Evolutionary conservation across 2,329 filamentous ascomycete genomes (phyloP), one percentile per base, ranked within the genome.

Genomic region (Penicillium sp.): DNA sequence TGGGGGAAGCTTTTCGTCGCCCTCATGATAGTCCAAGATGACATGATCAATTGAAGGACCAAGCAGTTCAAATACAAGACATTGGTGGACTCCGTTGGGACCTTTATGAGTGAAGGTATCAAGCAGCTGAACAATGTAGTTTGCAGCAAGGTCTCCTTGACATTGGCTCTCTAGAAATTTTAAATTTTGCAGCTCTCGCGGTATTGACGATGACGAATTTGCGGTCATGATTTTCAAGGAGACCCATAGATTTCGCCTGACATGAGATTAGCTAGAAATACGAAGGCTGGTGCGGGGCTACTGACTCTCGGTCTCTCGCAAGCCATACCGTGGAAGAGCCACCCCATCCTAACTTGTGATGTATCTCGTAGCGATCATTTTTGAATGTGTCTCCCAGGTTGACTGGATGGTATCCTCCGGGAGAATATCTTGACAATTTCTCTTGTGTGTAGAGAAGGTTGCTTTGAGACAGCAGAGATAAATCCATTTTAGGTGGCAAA

Each of bases 301-400:
- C 61, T 59, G 24, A 71, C 69, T 61, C 45, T 36, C 53, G 57
- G 59, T 75, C 69, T 5, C 64, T 62, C 39, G 73, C 77, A 34
- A 80, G 71, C 79, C 75, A 81, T 43, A 80, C 73, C 7, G 76
- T 81, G 6, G 76, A 75, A 59, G 65, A 79, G 3, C 72, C 71
- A 24, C 79, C 77, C 34, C 69, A 75, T 31, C 78, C 77, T 32
- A 80, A 62, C 62, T 81, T 81, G 51, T 78, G 72, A 47, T 76
- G 58, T 43, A 80, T 64, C 42, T 68, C 67, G 57, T 81, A 81
- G 32, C 75, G 72, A 18, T 67, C 72, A 52, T 71, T 47, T 18
- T 75, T 56, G 56, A 80, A 78, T 1, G 60, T 50, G 48, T 81
- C 75, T 21, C 75, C 76, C 4, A 81, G 65, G 4, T 59, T 64